Evolutionary conservation across 2,329 filamentous ascomycete genomes (phyloP).

Genomic region (Graphilbum ipis-grandicollis): DNA sequence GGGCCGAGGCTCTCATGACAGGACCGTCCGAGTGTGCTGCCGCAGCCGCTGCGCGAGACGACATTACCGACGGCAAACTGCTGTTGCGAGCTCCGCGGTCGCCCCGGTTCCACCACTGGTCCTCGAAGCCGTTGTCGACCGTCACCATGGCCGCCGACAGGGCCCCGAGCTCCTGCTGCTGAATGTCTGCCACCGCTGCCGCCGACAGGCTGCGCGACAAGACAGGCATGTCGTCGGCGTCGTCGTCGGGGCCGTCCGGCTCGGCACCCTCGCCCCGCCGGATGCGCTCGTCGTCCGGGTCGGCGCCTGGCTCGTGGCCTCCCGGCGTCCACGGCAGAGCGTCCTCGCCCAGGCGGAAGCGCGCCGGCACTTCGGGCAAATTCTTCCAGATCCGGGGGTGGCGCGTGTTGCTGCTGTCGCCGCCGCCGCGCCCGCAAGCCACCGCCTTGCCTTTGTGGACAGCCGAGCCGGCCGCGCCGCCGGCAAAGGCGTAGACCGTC

Average conservation of each 20-base stretch:
- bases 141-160: conserved; percentile 37
- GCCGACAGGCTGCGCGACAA: too few relatives aligned
- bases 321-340: conserved; percentile 27
- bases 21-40: too few relatives aligned
- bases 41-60: conserved; percentile 9
- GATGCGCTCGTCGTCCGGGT: conserved; percentile 12
- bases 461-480: too few relatives aligned
- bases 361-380: conserved; percentile 20
- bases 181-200: conserved; percentile 15
- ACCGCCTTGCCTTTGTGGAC: too few relatives aligned
- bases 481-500: background rate
- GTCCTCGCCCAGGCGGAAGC: conserved; percentile 28
- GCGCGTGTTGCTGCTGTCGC: background rate
- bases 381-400: conserved; percentile 19
- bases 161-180: conserved; percentile 24
- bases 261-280: conserved; percentile 1
- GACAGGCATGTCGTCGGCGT: too few relatives aligned
- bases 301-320: conserved; percentile 13
- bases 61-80: conserved; percentile 9
- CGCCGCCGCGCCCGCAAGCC: background rate
- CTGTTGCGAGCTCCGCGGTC: conserved; percentile 14
- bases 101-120: conserved; percentile 39
- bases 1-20: conserved; percentile 2
- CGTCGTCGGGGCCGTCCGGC: background rate
- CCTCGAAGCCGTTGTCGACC: conserved; percentile 39